These are phyloP conservation scores for Fraxinus excelsior DNA, from an alignment of 257 asterid species.

Conservation along the genomic window DNA sequence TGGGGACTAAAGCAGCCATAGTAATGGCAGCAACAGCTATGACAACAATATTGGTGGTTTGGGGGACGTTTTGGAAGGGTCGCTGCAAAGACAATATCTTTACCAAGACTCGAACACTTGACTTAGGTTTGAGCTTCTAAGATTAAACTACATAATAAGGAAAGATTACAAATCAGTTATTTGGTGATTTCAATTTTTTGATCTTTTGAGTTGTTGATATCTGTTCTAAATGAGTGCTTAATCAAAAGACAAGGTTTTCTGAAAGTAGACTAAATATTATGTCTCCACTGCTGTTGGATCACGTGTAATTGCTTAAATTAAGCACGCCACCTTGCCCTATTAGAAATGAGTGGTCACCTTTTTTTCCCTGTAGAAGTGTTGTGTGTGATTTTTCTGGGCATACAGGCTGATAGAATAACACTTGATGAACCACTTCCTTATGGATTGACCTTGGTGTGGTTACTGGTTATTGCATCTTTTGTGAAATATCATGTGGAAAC, in stretches of 20 bases:
- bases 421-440: not conserved
- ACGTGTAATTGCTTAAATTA: slow-evolving; percentile 14
- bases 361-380: not conserved
- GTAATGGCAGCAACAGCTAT: slow-evolving; percentile 73
- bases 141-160: slow-evolving; percentile 46
- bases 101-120: slow-evolving; percentile 72
- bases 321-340: slow-evolving; percentile 13
- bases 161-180: slow-evolving; percentile 26
- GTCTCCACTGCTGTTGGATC: slow-evolving; percentile 13
- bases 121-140: slow-evolving; percentile 80
- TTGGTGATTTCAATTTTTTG: slow-evolving; percentile 20
- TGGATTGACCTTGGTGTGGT: not conserved
- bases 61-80: slow-evolving; percentile 67
- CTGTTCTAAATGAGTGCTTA: slow-evolving; percentile 19
- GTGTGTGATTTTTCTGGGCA: slow-evolving; percentile 15
- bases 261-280: slow-evolving; percentile 17
- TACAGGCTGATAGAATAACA: not conserved
- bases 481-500: slow-evolving; percentile 7
- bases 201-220: slow-evolving; percentile 18
- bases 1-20: slow-evolving; percentile 68
- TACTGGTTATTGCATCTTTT: not conserved
- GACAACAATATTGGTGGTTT: slow-evolving; percentile 68
- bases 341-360: slow-evolving; percentile 10
- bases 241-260: slow-evolving; percentile 1
- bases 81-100: slow-evolving; percentile 58